phyloP scores from a whole-genome alignment of 2,329 filamentous ascomycete species.

The Ascochyta koolunga region DNA sequence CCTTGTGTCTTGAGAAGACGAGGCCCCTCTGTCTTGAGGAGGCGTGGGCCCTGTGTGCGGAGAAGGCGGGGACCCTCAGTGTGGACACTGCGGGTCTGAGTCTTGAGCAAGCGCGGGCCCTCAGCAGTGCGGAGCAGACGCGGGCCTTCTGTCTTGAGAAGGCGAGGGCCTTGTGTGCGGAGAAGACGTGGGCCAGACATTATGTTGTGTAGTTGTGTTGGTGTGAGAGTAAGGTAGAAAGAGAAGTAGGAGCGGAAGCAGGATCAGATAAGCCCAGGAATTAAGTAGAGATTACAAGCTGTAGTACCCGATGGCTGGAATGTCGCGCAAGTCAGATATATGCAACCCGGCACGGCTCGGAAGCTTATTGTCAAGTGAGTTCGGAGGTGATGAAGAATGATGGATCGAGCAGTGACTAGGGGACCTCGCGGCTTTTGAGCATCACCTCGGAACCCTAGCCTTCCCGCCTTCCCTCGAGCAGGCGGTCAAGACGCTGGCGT shows the following conservation, averaged over 20 bases:
- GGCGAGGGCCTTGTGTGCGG: conserved; percentile 15
- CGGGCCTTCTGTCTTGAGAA: conserved; percentile 9
- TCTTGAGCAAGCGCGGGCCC: conserved; percentile 17
- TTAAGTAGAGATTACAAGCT: conserved; percentile 7
- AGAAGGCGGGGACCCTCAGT: conserved; percentile 16
- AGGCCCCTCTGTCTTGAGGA: conserved; percentile 11
- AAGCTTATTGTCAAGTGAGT: conserved; percentile 8
- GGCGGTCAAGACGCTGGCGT: conserved; percentile 21
- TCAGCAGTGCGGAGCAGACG: conserved; percentile 15
- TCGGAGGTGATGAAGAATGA: conserved; percentile 11
- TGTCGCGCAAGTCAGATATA: conserved; percentile 5
- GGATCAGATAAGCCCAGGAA: conserved; percentile 10
- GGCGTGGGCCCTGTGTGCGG: conserved; percentile 13
- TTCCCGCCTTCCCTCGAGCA: conserved; percentile 3
- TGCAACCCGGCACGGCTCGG: conserved; percentile 9
- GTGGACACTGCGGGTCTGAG: conserved; percentile 13
- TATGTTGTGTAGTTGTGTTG: not conserved
- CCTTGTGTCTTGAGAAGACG: conserved; percentile 15
- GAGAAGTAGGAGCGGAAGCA: not conserved
- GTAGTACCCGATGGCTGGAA: conserved; percentile 9
- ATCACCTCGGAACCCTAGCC: conserved; percentile 12
- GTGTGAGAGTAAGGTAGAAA: not conserved
- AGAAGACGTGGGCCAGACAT: conserved; percentile 19
- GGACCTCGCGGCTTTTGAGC: conserved; percentile 12
- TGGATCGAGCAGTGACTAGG: conserved; percentile 11